These are phyloP conservation scores for Aplosporella prunicola DNA, from an alignment of 2,329 filamentous ascomycete species.

Conservation along the genomic window DNA sequence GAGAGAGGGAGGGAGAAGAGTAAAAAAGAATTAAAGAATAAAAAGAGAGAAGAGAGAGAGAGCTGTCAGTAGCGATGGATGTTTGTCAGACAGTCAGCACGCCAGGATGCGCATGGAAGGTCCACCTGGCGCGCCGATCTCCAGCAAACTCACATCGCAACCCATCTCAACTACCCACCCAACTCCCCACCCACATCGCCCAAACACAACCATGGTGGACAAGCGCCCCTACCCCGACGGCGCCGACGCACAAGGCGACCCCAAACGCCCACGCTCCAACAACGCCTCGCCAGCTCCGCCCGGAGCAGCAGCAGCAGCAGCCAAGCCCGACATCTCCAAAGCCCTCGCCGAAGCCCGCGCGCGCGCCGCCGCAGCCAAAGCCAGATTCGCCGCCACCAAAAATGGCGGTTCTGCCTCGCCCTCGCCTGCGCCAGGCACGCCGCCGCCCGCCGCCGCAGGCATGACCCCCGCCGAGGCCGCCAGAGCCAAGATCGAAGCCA, in stretches of 20 bases:
- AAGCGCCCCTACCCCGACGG: constrained; percentile 35
- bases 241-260: constrained; percentile 27
- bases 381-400: constrained; percentile 20
- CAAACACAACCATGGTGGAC: constrained; percentile 26
- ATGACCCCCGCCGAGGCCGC: constrained; percentile 20
- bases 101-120: no score
- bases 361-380: constrained; percentile 22
- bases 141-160: no score
- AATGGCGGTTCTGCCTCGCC: constrained; percentile 12
- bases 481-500: constrained; percentile 55
- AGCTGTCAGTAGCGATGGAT: no score
- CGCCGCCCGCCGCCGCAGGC: constrained; percentile 9
- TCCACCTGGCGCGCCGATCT: neutral
- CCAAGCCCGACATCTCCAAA: constrained; percentile 20
- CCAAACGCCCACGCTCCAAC: constrained; percentile 32
- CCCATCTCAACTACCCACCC: no score
- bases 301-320: constrained; percentile 14
- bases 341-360: constrained; percentile 15
- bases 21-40: neutral
- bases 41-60: neutral
- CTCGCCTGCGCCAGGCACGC: constrained; percentile 11
- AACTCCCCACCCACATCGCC: neutral
- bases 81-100: no score
- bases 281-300: constrained; percentile 26
- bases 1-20: neutral